Evolutionary conservation across 2,329 filamentous ascomycete species (phyloP), one percentile per base, ranked within the genome.

Genomic region (Furcasterigmium furcatum): DNA sequence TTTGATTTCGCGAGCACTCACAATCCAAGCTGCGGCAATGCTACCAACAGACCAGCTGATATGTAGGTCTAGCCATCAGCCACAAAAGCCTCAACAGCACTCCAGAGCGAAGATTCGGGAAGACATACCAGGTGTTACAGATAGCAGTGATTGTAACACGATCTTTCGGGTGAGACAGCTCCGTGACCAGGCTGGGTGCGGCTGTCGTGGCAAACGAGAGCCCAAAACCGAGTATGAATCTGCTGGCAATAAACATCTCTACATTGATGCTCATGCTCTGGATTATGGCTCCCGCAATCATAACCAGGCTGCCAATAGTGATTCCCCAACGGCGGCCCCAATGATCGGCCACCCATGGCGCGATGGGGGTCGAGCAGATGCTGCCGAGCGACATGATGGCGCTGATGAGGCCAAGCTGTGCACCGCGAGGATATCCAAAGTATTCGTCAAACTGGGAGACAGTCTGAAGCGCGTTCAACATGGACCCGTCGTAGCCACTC

Each of bases 191-290:
- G 4, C 70, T 66, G 1, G 76, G 76, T 0, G 71, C 73, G 1
- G 72, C 70, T 27, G 76, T 72, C 38, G 76, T 79, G 29, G 68
- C 71, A 50, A 76, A 77, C 0, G 71, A 67, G 19, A 78, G 68
- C 4, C 78, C 77, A 25, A 78, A 74, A 3, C 78, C 78, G 8
- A 81, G 64, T 13, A 81, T 57, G 45, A 77, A 72, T 46, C 77
- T 70, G 21, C 74, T 68, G 5, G 75, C 63, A 30, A 80, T 68
- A 53, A 79, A 81, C 76, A 79, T 64, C 41, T 61, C 75, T 46
- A 62, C 42, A 8, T 43, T 43, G 1, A 46, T 42, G 20, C 48
- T 50, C 43, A 45, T 46, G 40, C 58, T 57, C 41, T 68, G 64
- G 1, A 68, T 18, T 12, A 61, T 51, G 0, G 57, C 60, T 9